These are phyloP conservation scores for Ciborinia camelliae DNA, from an alignment of 2,329 filamentous ascomycete genomes.

Conservation along the genomic window DNA sequence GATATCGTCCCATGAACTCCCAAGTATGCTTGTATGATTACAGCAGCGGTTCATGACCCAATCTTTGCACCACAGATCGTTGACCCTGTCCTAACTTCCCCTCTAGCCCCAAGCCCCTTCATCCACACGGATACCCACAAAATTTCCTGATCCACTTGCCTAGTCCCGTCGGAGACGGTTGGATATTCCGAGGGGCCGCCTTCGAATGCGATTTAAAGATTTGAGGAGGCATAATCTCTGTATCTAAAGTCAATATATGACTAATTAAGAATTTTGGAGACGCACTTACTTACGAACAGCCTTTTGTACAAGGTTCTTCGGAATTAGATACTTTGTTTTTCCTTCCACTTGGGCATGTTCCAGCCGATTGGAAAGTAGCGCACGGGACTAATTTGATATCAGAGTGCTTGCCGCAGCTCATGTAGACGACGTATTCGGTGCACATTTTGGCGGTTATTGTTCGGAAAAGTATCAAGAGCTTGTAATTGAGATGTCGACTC, in stretches of 20 bases:
- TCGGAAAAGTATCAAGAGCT: conserved; percentile 1
- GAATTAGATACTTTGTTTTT: neutral
- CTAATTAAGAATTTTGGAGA: neutral
- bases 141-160: conserved; percentile 12
- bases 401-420: conserved; percentile 1
- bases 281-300: conserved; percentile 19
- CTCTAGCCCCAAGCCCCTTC: conserved; percentile 12
- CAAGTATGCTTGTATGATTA: conserved; percentile 21
- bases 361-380: conserved; percentile 3
- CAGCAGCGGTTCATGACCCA: conserved; percentile 12
- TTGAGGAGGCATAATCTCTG: conserved; percentile 1
- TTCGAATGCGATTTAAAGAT: conserved; percentile 13
- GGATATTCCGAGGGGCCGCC: conserved; percentile 6
- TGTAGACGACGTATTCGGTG: conserved; percentile 3
- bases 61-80: conserved; percentile 2
- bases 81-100: conserved; percentile 1
- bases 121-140: conserved; percentile 11
- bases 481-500: neutral
- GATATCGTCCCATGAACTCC: conserved; percentile 18
- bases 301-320: conserved; percentile 9
- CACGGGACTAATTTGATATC: neutral
- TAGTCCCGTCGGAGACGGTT: conserved; percentile 9
- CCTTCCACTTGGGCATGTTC: conserved; percentile 4
- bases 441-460: conserved; percentile 15
- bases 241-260: neutral